Base-by-base conservation (phyloP, 345 rosid species). In the Bruguiera gymnorhiza region DNA sequence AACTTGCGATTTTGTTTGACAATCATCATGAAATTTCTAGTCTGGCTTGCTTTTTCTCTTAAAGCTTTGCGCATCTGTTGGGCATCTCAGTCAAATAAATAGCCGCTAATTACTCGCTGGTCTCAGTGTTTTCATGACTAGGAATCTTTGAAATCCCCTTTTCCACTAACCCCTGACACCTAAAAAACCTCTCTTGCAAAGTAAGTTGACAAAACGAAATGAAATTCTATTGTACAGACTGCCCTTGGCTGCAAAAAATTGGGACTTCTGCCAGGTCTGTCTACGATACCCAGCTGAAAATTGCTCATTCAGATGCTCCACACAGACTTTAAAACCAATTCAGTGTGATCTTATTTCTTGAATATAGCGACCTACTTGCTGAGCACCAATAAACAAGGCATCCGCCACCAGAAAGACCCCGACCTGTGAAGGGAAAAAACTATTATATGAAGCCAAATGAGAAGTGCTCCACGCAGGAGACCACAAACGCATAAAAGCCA, bases 361-460 rank as follows among this genome's bases (percentile, higher is more conserved):
- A 77, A 93, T 74, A 72, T 86, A 88, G 48, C 56, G 87, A 67
- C 88, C 86, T 0, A 87, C 70, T 84, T 88, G 97, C 82, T 93
- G 92, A 3, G 85, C 91, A 39, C 89, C 91, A 62, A 93, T 69
- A 77, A 80, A 83, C 76, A 91, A 84, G 73, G 94, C 97, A 85
- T 93, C 96, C 0, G 84, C 94, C 78, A 75, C 83, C 18, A 89
- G 65, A 77, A 94, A 50, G 71, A 94, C 77, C 57, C 95, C 96
- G 79, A 89, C 53, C 98, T 93, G 79, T 53, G 13, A 18, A 23
- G 65, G 18, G 71, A 71, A 65, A 59, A 71, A 31, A 26, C 23
- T 55, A 13, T 55, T 23, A 55, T 55, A 55, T 9, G 59, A 55
- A 55, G 59, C 24, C 11, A 55, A 55, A 26, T 23, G 18, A 9